These are phyloP conservation scores for Mikania micrantha DNA, from an alignment of 129 eudicot genomes.

Conservation along the genomic window DNA sequence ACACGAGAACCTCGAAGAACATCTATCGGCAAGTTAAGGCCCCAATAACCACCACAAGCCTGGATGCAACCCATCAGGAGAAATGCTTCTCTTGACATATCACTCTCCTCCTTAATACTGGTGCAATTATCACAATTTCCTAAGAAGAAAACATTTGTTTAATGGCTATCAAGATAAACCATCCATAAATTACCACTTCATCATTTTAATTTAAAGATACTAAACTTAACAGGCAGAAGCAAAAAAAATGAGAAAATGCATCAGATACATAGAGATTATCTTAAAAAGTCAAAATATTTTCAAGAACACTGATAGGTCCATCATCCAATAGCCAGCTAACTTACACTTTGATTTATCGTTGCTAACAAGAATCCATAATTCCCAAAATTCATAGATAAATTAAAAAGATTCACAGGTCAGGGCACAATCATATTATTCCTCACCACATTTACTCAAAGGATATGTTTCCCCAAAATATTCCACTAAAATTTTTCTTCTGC, in stretches of 20 bases:
- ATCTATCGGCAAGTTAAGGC: constrained; percentile 79
- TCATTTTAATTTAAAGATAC: background rate
- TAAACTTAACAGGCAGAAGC: constrained; percentile 1
- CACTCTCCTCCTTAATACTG: constrained; percentile 50
- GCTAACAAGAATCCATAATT: background rate
- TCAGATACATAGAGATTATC: background rate
- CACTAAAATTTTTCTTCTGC: constrained; percentile 71
- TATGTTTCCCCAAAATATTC: constrained; percentile 71
- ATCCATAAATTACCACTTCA: constrained; percentile 13
- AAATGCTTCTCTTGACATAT: constrained; percentile 81
- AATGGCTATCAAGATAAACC: background rate
- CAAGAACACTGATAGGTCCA: background rate
- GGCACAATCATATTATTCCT: constrained; percentile 5
- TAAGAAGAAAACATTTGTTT: constrained; percentile 21
- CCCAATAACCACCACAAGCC: constrained; percentile 82
- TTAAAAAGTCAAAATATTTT: background rate
- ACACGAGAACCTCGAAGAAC: constrained; percentile 98
- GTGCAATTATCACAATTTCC: constrained; percentile 95
- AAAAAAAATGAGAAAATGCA: background rate
- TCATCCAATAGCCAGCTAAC: background rate
- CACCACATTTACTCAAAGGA: constrained; percentile 63
- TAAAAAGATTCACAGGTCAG: background rate
- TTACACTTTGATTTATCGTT: background rate
- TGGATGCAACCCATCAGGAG: constrained; percentile 74
- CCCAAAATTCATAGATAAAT: background rate